These are phyloP conservation scores for Cercospora brassicicola DNA, from an alignment of 2,329 filamentous ascomycete genomes.

Conservation along the genomic window DNA sequence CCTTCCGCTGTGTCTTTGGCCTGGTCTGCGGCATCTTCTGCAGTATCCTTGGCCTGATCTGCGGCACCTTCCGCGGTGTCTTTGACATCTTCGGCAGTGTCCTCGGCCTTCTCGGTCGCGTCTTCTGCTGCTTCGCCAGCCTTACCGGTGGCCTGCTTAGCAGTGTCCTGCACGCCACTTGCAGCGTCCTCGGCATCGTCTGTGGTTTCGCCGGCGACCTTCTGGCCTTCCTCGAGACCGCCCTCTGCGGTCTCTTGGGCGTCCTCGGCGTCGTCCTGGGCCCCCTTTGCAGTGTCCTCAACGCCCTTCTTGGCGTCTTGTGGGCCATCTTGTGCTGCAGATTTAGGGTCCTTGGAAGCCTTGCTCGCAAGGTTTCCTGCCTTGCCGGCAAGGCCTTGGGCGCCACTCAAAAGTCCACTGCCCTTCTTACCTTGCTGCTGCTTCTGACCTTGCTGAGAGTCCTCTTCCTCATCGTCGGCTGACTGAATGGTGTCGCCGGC, in stretches of 20 bases:
- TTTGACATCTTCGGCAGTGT: conserved; percentile 32
- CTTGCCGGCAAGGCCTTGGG: conserved; percentile 50
- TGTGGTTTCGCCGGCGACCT: conserved; percentile 37
- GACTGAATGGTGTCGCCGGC: conserved; percentile 41
- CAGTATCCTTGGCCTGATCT: conserved; percentile 28
- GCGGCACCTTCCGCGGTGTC: conserved; percentile 28
- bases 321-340: conserved; percentile 29
- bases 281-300: conserved; percentile 39
- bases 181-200: conserved; percentile 34
- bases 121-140: conserved; percentile 31
- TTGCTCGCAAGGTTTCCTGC: conserved; percentile 50
- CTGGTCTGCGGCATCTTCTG: conserved; percentile 31
- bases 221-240: conserved; percentile 36
- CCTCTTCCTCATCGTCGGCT: conserved; percentile 36
- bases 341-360: conserved; percentile 42
- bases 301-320: conserved; percentile 39
- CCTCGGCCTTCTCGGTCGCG: conserved; percentile 31
- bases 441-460: conserved; percentile 29
- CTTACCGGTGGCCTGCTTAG: conserved; percentile 32
- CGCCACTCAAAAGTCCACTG: conserved; percentile 46
- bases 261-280: conserved; percentile 38
- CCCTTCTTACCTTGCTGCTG: conserved; percentile 32
- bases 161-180: conserved; percentile 14
- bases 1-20: conserved; percentile 28
- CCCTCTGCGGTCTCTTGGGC: conserved; percentile 37